phyloP scores from a whole-genome alignment of 73 alveolate species.

The Urostyla sp. region DNA sequence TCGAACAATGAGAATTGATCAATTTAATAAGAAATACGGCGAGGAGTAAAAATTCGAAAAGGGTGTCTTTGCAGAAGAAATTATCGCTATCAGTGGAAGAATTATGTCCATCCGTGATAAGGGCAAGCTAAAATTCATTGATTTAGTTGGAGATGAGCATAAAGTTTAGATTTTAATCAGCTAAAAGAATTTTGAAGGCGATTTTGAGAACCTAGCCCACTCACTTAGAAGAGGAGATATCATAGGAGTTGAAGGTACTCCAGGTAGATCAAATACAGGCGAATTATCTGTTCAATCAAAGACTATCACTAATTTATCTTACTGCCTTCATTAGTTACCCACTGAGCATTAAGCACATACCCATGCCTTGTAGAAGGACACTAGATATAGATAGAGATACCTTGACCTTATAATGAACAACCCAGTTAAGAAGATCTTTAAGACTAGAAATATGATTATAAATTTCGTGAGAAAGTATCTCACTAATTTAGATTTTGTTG shows the following conservation, averaged over 20 bases:
- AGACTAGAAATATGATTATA: slow-evolving; percentile 92
- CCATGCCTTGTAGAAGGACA: slow-evolving; percentile 95
- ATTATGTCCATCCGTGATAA: slow-evolving; percentile 89
- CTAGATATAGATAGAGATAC: slow-evolving; percentile 97
- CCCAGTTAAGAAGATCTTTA: slow-evolving; percentile 87
- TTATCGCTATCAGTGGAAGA: slow-evolving; percentile 96
- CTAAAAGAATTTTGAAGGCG: slow-evolving; percentile 65
- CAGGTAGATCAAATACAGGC: slow-evolving; percentile 96
- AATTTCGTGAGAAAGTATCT: slow-evolving; percentile 92
- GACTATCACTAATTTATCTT: slow-evolving; percentile 79
- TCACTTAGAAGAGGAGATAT: slow-evolving; percentile 94
- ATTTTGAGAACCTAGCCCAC: slow-evolving; percentile 74
- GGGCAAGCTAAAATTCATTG: slow-evolving; percentile 93
- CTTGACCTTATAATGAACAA: slow-evolving; percentile 95
- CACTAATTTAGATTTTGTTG: slow-evolving; percentile 93
- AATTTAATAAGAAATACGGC: slow-evolving; percentile 80
- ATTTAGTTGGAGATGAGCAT: slow-evolving; percentile 91
- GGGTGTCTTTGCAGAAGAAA: slow-evolving; percentile 77
- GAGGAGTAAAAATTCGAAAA: slow-evolving; percentile 84
- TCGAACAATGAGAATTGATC: slow-evolving; percentile 82
- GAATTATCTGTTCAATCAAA: slow-evolving; percentile 89
- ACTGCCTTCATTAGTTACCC: slow-evolving; percentile 95
- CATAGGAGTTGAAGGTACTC: slow-evolving; percentile 95
- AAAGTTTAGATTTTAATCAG: slow-evolving; percentile 92
- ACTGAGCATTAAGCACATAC: slow-evolving; percentile 72